Conservation (phyloP, 176 grass and related monocot genomes). For the Triticum aestivum region DNA sequence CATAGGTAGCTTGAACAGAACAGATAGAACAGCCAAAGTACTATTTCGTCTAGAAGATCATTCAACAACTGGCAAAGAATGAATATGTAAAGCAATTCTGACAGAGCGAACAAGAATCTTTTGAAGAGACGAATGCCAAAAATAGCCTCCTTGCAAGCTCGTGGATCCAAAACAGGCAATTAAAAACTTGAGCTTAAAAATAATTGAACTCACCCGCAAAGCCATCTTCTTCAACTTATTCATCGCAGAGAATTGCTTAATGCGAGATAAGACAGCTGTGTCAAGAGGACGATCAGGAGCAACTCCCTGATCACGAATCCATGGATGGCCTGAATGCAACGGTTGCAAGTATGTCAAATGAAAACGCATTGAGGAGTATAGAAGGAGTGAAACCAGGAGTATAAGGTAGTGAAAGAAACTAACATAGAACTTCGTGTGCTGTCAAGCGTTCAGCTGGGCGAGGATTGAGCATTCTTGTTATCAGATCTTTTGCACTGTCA, state of each 20-base stretch:
- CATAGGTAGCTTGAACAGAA: neutral
- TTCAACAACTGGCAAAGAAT: neutral
- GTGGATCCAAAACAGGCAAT: neutral
- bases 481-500: constrained; percentile 94
- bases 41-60: neutral
- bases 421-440: constrained; percentile 96
- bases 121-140: neutral
- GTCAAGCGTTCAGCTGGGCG: constrained; percentile 58
- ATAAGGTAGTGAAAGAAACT: constrained; percentile 34
- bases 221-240: constrained; percentile 99
- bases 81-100: neutral
- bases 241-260: constrained; percentile 99
- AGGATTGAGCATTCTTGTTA: constrained; percentile 84
- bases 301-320: constrained; percentile 95
- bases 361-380: constrained; percentile 7
- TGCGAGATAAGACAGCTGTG: constrained; percentile 92
- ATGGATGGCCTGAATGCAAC: constrained; percentile 78
- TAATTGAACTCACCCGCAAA: constrained; percentile 58
- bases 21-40: neutral
- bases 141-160: neutral
- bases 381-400: neutral
- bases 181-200: constrained; percentile 7
- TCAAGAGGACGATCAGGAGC: constrained; percentile 93
- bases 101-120: neutral
- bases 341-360: constrained; percentile 23